Conservation (phyloP, 1,284 basidiomycete genomes). For the Phellinidium pouzarii region DNA sequence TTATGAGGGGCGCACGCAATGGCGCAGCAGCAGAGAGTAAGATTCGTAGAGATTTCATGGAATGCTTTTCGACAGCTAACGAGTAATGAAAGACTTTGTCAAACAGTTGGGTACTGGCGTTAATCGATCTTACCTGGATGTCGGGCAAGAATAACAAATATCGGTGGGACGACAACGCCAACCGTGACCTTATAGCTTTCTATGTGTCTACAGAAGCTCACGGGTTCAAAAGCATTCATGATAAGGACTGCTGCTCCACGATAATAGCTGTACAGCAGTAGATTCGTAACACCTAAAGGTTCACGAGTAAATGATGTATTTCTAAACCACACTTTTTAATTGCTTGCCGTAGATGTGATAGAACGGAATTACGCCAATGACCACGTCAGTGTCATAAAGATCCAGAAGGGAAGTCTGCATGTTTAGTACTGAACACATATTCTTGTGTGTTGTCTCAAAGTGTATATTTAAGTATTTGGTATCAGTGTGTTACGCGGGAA, state of each 20-base stretch:
- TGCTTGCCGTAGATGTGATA: constrained; percentile 50
- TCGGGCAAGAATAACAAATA: constrained; percentile 66
- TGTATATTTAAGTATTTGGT: background rate
- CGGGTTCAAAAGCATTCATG: constrained; percentile 73
- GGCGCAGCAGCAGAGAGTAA: too few species aligned
- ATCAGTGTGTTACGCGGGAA: background rate
- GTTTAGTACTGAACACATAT: constrained; percentile 46
- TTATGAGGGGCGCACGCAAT: too few species aligned
- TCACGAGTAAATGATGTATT: background rate
- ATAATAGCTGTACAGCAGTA: constrained; percentile 58
- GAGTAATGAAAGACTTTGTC: constrained; percentile 22
- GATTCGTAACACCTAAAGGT: constrained; percentile 45
- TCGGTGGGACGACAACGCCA: constrained; percentile 76
- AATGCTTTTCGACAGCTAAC: too few species aligned
- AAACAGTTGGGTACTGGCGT: background rate
- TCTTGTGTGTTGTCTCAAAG: constrained; percentile 54
- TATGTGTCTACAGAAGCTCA: constrained; percentile 59
- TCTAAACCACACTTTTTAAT: too few species aligned
- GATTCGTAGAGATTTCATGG: too few species aligned
- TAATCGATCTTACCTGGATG: constrained; percentile 42
- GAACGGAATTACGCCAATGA: constrained; percentile 57
- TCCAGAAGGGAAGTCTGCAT: constrained; percentile 38
- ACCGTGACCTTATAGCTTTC: constrained; percentile 59
- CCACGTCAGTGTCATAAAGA: constrained; percentile 35
- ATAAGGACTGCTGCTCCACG: constrained; percentile 55